phyloP scores from a whole-genome alignment of 495 filamentous ascomycete genomes.

The Xylaria scruposa region DNA sequence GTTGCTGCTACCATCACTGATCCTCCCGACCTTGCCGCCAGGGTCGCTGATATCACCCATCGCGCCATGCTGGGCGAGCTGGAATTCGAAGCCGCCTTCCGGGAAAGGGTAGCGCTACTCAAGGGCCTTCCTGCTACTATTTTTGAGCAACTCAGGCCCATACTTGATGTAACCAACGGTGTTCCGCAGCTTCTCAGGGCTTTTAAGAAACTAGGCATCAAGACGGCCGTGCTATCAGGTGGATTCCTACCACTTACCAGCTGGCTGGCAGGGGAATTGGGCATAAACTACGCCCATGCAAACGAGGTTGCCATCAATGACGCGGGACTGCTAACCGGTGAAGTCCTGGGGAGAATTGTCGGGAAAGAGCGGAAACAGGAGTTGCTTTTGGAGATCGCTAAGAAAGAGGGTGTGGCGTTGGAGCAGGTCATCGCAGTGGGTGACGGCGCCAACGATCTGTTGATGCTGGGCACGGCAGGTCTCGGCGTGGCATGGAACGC shows the following conservation, averaged over 20 bases:
- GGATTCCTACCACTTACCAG: slow-evolving; percentile 88
- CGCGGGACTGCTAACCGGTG: slow-evolving; percentile 75
- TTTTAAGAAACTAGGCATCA: slow-evolving; percentile 77
- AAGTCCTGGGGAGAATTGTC: slow-evolving; percentile 78
- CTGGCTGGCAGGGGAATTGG: slow-evolving; percentile 81
- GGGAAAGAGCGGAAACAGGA: slow-evolving; percentile 80
- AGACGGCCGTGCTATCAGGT: slow-evolving; percentile 87
- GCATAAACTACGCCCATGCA: slow-evolving; percentile 84
- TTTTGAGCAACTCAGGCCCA: slow-evolving; percentile 76
- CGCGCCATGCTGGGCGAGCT: slow-evolving; percentile 96
- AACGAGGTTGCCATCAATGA: slow-evolving; percentile 78
- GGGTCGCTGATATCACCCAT: slow-evolving; percentile 75
- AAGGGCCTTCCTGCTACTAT: slow-evolving; percentile 80
- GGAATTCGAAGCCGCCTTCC: slow-evolving; percentile 86
- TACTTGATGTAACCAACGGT: slow-evolving; percentile 81
- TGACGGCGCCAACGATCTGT: slow-evolving; percentile 93
- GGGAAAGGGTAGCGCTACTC: slow-evolving; percentile 77
- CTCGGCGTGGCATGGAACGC: slow-evolving; percentile 93
- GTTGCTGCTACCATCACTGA: slow-evolving; percentile 75
- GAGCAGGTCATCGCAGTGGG: slow-evolving; percentile 86
- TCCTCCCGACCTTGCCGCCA: slow-evolving; percentile 64
- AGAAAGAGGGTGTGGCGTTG: slow-evolving; percentile 70
- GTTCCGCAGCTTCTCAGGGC: slow-evolving; percentile 73
- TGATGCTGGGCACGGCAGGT: slow-evolving; percentile 89
- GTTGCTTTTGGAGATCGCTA: slow-evolving; percentile 78